Evolutionary conservation across 148 eudicot species (phyloP).

Genomic region (Arctostaphylos glauca): DNA sequence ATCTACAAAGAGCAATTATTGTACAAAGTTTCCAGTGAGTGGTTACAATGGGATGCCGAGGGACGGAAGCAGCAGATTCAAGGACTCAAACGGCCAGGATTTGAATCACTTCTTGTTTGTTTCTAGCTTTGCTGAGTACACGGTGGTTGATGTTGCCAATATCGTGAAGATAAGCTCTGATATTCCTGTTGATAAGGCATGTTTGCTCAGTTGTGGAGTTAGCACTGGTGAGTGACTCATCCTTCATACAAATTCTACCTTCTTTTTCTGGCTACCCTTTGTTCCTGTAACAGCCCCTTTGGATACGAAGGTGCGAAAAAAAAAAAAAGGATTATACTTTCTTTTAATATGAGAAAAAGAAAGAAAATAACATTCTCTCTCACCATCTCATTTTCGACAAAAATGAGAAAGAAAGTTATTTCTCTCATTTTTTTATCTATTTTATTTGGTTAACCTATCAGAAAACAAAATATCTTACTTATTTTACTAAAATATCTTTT

Average conservation of each 20-base stretch:
- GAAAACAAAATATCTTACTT: too few species aligned
- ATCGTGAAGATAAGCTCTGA: slow-evolving; percentile 42
- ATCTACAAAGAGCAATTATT: slow-evolving; percentile 41
- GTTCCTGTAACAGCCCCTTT: too few species aligned
- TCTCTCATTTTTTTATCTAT: too few species aligned
- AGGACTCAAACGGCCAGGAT: slow-evolving; percentile 36
- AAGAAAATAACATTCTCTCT: too few species aligned
- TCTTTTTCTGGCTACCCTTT: too few species aligned
- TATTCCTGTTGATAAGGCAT: slow-evolving; percentile 49
- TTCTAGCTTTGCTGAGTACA: slow-evolving; percentile 58
- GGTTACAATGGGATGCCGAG: slow-evolving; percentile 36
- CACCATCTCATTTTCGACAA: too few species aligned
- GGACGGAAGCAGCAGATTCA: slow-evolving; percentile 45
- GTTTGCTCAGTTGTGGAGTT: slow-evolving; percentile 64
- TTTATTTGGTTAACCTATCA: too few species aligned
- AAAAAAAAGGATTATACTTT: too few species aligned
- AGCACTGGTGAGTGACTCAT: slow-evolving; percentile 36
- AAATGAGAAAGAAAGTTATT: too few species aligned
- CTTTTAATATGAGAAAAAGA: too few species aligned
- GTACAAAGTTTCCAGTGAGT: slow-evolving; percentile 22
- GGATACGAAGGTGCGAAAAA: too few species aligned
- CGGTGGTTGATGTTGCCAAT: slow-evolving; percentile 50
- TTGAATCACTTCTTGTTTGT: slow-evolving; percentile 43
- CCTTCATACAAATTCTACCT: not conserved
- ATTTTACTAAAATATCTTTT: too few species aligned